These are phyloP conservation scores for Urtica urens DNA, from an alignment of 306 rosid genomes.

Conservation along the genomic window DNA sequence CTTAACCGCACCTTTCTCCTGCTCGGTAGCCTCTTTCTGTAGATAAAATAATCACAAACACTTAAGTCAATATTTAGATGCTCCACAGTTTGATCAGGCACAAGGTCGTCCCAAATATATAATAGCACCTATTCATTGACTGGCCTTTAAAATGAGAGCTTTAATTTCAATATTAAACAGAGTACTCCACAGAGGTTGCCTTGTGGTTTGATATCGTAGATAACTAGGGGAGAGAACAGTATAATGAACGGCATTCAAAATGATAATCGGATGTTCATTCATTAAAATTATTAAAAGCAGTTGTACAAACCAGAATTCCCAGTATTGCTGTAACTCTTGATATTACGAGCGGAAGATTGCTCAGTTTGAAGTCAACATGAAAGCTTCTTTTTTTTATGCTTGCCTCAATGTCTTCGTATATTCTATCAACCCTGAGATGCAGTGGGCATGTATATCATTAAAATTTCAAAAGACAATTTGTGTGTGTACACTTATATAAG, in stretches of 20 bases:
- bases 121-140: too few species aligned
- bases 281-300: too few species aligned
- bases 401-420: conserved; percentile 44
- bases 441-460: neutral
- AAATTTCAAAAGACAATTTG: neutral
- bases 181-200: too few species aligned
- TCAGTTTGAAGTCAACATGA: conserved; percentile 35
- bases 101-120: too few species aligned
- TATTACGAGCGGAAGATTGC: conserved; percentile 71
- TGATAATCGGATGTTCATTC: too few species aligned
- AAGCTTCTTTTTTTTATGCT: conserved; percentile 34
- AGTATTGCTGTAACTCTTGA: conserved; percentile 76
- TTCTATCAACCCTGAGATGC: conserved; percentile 62
- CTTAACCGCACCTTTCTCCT: conserved; percentile 69
- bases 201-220: too few species aligned
- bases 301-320: conserved; percentile 74
- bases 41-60: conserved; percentile 9
- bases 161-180: too few species aligned
- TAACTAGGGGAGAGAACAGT: too few species aligned
- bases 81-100: too few species aligned
- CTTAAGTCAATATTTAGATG: neutral
- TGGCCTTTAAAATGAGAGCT: too few species aligned
- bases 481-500: too few species aligned
- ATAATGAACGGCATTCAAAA: too few species aligned
- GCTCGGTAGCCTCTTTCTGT: conserved; percentile 58